These are phyloP conservation scores for Amauroascus verrucosus DNA, from an alignment of 2,329 filamentous ascomycete genomes.

Conservation along the genomic window DNA sequence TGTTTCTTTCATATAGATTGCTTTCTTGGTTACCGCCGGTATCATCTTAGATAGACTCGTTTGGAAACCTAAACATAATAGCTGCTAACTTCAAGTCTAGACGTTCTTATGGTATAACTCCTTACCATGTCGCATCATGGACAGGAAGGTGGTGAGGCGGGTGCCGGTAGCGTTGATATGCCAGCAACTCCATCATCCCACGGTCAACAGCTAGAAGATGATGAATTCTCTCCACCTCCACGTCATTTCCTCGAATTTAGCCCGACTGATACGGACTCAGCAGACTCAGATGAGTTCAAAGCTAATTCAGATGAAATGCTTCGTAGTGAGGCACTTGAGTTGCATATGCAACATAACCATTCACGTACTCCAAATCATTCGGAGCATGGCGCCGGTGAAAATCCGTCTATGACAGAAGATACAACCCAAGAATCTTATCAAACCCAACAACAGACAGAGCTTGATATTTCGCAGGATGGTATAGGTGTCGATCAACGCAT, in stretches of 20 bases:
- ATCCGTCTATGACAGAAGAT: slow-evolving; percentile 10
- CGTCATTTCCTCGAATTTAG: slow-evolving; percentile 7
- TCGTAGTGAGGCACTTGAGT: slow-evolving; percentile 24
- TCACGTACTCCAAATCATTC: slow-evolving; percentile 22
- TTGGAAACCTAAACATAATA: background rate
- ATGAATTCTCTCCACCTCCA: slow-evolving; percentile 9
- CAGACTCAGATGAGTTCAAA: slow-evolving; percentile 27
- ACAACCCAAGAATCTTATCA: slow-evolving; percentile 10
- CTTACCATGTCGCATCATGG: slow-evolving; percentile 2
- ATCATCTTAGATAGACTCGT: background rate
- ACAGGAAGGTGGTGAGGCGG: slow-evolving; percentile 5
- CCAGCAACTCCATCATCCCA: slow-evolving; percentile 6
- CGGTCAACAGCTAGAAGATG: slow-evolving; percentile 1
- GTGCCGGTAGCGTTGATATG: slow-evolving; percentile 3
- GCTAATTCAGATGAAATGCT: slow-evolving; percentile 20
- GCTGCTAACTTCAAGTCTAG: background rate
- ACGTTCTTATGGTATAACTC: slow-evolving; percentile 5
- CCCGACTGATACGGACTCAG: background rate
- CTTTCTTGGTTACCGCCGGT: too few species aligned
- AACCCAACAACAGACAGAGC: background rate
- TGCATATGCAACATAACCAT: slow-evolving; percentile 28
- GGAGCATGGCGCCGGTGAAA: slow-evolving; percentile 8
- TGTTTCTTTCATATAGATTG: background rate
- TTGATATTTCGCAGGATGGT: background rate
- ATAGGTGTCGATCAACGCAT: slow-evolving; percentile 25